These are phyloP conservation scores for Triadica sebifera DNA, from an alignment of 345 rosid genomes.

Conservation along the genomic window DNA sequence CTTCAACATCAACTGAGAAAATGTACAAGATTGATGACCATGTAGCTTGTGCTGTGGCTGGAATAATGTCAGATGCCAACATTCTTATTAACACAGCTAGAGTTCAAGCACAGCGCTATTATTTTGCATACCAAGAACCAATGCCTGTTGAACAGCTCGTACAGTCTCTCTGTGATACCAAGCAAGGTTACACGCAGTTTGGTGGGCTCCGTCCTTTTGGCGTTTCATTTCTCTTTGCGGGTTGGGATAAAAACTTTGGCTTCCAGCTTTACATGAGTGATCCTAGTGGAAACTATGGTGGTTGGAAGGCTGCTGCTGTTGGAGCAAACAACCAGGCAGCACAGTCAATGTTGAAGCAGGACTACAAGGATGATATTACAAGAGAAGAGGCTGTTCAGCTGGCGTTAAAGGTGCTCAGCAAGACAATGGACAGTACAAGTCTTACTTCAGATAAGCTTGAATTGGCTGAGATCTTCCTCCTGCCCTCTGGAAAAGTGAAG, in stretches of 20 bases:
- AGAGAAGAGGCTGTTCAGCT: slow-evolving; percentile 92
- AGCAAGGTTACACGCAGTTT: slow-evolving; percentile 94
- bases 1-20: slow-evolving; percentile 85
- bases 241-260: slow-evolving; percentile 91
- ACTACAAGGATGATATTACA: slow-evolving; percentile 81
- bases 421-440: slow-evolving; percentile 98
- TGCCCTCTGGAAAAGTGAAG: slow-evolving; percentile 77
- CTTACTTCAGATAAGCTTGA: slow-evolving; percentile 94
- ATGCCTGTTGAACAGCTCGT: slow-evolving; percentile 98
- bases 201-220: slow-evolving; percentile 98
- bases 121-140: slow-evolving; percentile 87
- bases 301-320: slow-evolving; percentile 96
- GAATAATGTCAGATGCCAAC: slow-evolving; percentile 98
- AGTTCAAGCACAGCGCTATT: slow-evolving; percentile 91
- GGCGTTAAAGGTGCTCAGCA: slow-evolving; percentile 86
- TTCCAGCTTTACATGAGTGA: slow-evolving; percentile 96
- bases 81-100: slow-evolving; percentile 91
- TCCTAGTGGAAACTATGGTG: slow-evolving; percentile 91
- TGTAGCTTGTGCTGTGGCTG: slow-evolving; percentile 95
- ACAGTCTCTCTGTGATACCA: slow-evolving; percentile 92
- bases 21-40: slow-evolving; percentile 99
- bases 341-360: slow-evolving; percentile 96
- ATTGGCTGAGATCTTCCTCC: slow-evolving; percentile 74
- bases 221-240: slow-evolving; percentile 88
- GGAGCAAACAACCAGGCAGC: slow-evolving; percentile 98